Evolutionary conservation across 805 yeast species (phyloP).

Genomic region (Barnettozyma pratensis): DNA sequence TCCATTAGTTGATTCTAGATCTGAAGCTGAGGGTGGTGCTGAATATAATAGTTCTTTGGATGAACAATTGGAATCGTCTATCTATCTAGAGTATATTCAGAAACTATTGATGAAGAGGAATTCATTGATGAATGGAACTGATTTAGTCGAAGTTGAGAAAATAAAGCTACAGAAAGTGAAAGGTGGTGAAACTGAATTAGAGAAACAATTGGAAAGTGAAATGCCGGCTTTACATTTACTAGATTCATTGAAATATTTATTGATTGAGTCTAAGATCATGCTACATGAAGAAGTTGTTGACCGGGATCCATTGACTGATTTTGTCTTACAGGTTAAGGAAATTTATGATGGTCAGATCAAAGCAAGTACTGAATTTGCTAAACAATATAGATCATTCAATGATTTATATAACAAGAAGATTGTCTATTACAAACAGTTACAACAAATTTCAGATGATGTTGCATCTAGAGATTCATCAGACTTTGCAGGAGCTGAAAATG

Average conservation of each 20-base stretch:
- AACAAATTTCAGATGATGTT: constrained; percentile 80
- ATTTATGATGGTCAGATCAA: constrained; percentile 30
- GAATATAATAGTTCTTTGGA: constrained; percentile 74
- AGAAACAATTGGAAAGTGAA: constrained; percentile 14
- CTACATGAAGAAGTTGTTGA: constrained; percentile 4
- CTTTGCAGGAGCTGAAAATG: constrained; percentile 36
- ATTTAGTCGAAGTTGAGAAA: background rate
- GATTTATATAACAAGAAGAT: constrained; percentile 74
- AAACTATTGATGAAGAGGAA: constrained; percentile 42
- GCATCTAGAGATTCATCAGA: background rate
- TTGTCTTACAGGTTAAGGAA: constrained; percentile 19
- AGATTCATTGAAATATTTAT: constrained; percentile 9
- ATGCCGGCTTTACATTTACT: constrained; percentile 2
- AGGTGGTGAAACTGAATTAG: background rate
- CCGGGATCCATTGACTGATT: constrained; percentile 4
- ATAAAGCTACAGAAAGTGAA: background rate
- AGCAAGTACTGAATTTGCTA: constrained; percentile 27
- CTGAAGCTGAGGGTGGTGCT: constrained; percentile 35
- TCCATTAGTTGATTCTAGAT: constrained; percentile 47
- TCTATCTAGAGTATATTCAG: constrained; percentile 51
- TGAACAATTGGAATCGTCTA: constrained; percentile 67
- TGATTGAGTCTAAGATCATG: constrained; percentile 13
- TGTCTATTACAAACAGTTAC: constrained; percentile 79
- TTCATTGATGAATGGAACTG: constrained; percentile 26
- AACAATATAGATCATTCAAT: constrained; percentile 47